phyloP scores from a whole-genome alignment of 2,329 filamentous ascomycete species.

The Tolypocladium ophioglossoides region DNA sequence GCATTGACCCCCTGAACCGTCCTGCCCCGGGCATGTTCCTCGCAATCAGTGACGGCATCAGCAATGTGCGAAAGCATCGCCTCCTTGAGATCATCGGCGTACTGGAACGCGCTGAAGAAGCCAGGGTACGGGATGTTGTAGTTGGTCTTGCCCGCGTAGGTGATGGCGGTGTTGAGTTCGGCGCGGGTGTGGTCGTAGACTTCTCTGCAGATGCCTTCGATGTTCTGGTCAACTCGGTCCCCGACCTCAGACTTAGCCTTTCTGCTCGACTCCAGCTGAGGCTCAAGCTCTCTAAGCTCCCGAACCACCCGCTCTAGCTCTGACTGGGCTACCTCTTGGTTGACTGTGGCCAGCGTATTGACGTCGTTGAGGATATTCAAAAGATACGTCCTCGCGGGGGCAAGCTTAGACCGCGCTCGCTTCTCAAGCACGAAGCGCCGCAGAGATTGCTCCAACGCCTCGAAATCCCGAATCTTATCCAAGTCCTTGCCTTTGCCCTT shows the following conservation, averaged over 20 bases:
- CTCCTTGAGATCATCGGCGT: conserved; percentile 83
- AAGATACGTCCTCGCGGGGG: conserved; percentile 90
- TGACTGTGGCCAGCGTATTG: conserved; percentile 71
- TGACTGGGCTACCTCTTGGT: conserved; percentile 73
- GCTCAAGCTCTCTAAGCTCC: conserved; percentile 75
- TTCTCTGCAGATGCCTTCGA: conserved; percentile 75
- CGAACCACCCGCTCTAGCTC: conserved; percentile 75
- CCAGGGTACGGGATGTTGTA: conserved; percentile 82
- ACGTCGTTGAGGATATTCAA: conserved; percentile 88
- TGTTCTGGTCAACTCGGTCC: conserved; percentile 69
- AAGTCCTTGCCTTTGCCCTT: conserved; percentile 79
- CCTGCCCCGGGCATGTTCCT: conserved; percentile 72
- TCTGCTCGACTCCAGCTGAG: conserved; percentile 72
- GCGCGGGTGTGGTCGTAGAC: conserved; percentile 77
- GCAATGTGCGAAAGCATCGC: conserved; percentile 88
- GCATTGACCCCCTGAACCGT: conserved; percentile 73
- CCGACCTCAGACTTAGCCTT: conserved; percentile 71
- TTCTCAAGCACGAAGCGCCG: conserved; percentile 93
- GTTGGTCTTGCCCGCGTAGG: conserved; percentile 63
- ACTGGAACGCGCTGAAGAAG: conserved; percentile 74
- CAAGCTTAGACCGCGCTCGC: conserved; percentile 86
- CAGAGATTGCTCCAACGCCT: conserved; percentile 77
- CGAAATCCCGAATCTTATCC: conserved; percentile 83
- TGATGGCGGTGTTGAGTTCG: conserved; percentile 65
- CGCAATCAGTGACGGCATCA: conserved; percentile 65